Conservation (phyloP, 2,329 filamentous ascomycete species). For the Ophiostoma ips region DNA sequence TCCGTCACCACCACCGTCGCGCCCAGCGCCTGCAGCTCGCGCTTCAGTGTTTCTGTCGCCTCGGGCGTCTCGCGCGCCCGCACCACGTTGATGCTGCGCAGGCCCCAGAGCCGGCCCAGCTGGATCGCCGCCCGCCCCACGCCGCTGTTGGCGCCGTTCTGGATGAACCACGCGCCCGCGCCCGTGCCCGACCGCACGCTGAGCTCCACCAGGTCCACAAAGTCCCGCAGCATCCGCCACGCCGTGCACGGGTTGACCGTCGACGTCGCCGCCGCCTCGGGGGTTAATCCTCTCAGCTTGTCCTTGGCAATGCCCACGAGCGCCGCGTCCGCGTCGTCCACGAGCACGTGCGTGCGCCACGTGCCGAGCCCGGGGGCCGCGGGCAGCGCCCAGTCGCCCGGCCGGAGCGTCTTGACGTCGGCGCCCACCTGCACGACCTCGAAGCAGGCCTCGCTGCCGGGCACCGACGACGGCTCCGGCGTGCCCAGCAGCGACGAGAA, state of each 20-base stretch:
- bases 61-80: slow-evolving; percentile 52
- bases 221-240: slow-evolving; percentile 83
- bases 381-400: slow-evolving; percentile 92
- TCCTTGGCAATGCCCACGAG: slow-evolving; percentile 45
- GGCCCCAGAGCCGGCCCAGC: slow-evolving; percentile 70
- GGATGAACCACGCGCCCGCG: slow-evolving; percentile 85
- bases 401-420: slow-evolving; percentile 37
- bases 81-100: slow-evolving; percentile 81
- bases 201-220: slow-evolving; percentile 37
- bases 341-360: slow-evolving; percentile 82
- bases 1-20: slow-evolving; percentile 44
- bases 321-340: slow-evolving; percentile 33
- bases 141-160: slow-evolving; percentile 91
- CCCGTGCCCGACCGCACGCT: slow-evolving; percentile 37
- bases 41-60: slow-evolving; percentile 46
- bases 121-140: slow-evolving; percentile 89
- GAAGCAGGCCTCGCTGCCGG: slow-evolving; percentile 86
- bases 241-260: slow-evolving; percentile 89
- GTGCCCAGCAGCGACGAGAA: slow-evolving; percentile 68
- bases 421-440: slow-evolving; percentile 65
- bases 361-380: slow-evolving; percentile 73
- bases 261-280: slow-evolving; percentile 74
- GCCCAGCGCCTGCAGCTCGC: slow-evolving; percentile 40
- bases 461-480: slow-evolving; percentile 57
- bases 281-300: slow-evolving; percentile 34